Evolutionary conservation across 2,329 filamentous ascomycete genomes (phyloP), one percentile per base, ranked within the genome.

Genomic region (Pyrenochaeta sp.): DNA sequence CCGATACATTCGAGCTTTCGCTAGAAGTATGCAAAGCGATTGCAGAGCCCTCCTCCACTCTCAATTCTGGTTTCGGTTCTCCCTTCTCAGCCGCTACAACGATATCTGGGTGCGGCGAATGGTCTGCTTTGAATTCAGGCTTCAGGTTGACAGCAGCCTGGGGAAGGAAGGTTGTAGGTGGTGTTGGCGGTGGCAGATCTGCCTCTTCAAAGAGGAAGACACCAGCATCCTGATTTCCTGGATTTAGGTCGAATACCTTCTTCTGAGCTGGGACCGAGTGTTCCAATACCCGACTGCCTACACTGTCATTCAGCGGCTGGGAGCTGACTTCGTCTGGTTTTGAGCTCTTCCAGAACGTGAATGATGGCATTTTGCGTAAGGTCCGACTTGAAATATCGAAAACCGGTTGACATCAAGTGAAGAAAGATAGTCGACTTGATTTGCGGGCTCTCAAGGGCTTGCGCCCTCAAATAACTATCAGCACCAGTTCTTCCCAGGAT

Each of bases 291-390:
- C 21, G 9, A 47, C 40, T 6, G 51, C 41, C 23, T 2, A 45
- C 43, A 48, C 54, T 44, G 18, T 54, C 52, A 9, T 23, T 56
- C 3, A 56, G 46, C 1, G 58, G 45, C 1, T 54, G 51, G 27
- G 48, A 32, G 27, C 45, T 54, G 2, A 51, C 23, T 21, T 58
- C 54, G n/a, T 62, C 56, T 7, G 17, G 14, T 43, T 60, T 65
- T 17, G 54, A 31, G 43, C 36, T 58, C 40, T 61, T 65, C 64
- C 62, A 64, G 32, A 65, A 67, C 29, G 63, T 45, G 33, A 67
- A 64, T 6, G 64, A 64, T 4, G 64, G 64, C 64, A 67, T 67
- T 42, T 11, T 40, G 5, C 18, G 36, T n/a, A 48, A 53, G 18
- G 45, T 54, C 15, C 31, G 45, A 51, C 33, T 5, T 27, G 23